Evolutionary conservation across 352 stramenopile species (phyloP), one percentile per base, ranked within the genome.

Genomic region (Phytophthora lateralis): DNA sequence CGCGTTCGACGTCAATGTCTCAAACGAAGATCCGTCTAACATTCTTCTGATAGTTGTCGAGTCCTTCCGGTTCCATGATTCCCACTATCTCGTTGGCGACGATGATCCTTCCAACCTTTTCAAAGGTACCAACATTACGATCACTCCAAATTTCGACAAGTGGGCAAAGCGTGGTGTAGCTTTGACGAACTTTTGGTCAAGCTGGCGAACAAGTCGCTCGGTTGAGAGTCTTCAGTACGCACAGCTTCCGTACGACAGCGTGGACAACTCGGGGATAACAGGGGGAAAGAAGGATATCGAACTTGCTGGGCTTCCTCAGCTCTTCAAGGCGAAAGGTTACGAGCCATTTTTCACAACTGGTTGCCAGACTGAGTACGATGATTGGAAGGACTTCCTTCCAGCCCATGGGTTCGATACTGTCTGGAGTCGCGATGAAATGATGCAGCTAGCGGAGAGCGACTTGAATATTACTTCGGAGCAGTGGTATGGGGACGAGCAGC

Each of bases 101-200:
- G 65, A 73, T 5, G 64, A 76, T 24, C 59, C 59, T 0, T 47
- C 68, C 9, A 80, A 87, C 51, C 21, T 89, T 2, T 73, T 69
- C 41, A 68, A 68, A 14, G 64, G 64, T 0, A 60, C 38, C 26
- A 72, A 72, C 26, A 38, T 63, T 50, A 78, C 72, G 0, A 53
- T 87, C 2, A 85, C 76, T 1, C 76, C 75, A 0, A 66, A 79
- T 12, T 87, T 87, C 15, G 75, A 89, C 34, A 53, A 52, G 34
- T 89, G 73, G 69, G 75, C 79, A 2, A 72, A 73, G 18, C 69
- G 73, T 6, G 75, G 75, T 24, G 54, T 89, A 10, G 73, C 75
- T 0, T 79, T 89, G 44, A 66, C 46, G 9, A 89, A 85, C 47
- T 63, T 89, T 34, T 89, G 80, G 76, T 89, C 80, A 8, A 87